Percentiles rank a stretch among this genome's conserved stretches.
Evolutionary conservation across 345 rosid genomes (phyloP).

Genomic region (Dimocarpus longan): DNA sequence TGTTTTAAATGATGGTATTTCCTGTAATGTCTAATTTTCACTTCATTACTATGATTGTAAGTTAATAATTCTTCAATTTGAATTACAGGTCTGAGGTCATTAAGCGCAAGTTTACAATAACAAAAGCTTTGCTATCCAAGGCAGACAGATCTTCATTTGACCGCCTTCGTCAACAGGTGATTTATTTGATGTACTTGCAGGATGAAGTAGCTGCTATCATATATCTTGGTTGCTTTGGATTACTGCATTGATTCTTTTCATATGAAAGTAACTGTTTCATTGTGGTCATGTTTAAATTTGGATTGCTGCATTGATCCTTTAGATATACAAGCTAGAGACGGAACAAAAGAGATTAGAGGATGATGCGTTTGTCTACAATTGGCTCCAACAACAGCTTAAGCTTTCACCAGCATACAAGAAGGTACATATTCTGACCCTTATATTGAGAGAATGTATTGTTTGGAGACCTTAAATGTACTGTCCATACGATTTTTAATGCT

Average conservation of each 20-base stretch:
- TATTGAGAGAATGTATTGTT: not conserved
- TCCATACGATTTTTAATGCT: not conserved
- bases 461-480: not conserved
- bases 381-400: slow-evolving; percentile 91
- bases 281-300: slow-evolving; percentile 6
- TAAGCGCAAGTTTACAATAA: slow-evolving; percentile 78
- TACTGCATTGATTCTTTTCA: slow-evolving; percentile 14
- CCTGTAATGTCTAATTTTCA: not conserved
- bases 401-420: slow-evolving; percentile 90
- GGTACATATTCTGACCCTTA: slow-evolving; percentile 40
- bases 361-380: slow-evolving; percentile 86
- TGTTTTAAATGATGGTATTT: not conserved
- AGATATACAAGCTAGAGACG: slow-evolving; percentile 80
- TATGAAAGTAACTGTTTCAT: not conserved
- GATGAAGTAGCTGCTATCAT: slow-evolving; percentile 8
- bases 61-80: slow-evolving; percentile 13
- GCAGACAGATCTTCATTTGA: slow-evolving; percentile 89
- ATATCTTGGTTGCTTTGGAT: slow-evolving; percentile 15
- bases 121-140: slow-evolving; percentile 77
- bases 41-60: not conserved
- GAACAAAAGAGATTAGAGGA: slow-evolving; percentile 88
- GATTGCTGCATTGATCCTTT: slow-evolving; percentile 21
- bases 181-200: slow-evolving; percentile 22
- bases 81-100: slow-evolving; percentile 65
- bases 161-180: slow-evolving; percentile 82